Percentiles rank a stretch among this genome's conserved stretches.
Conservation (phyloP, 306 rosid genomes). For the Cicer chorassanicum region DNA sequence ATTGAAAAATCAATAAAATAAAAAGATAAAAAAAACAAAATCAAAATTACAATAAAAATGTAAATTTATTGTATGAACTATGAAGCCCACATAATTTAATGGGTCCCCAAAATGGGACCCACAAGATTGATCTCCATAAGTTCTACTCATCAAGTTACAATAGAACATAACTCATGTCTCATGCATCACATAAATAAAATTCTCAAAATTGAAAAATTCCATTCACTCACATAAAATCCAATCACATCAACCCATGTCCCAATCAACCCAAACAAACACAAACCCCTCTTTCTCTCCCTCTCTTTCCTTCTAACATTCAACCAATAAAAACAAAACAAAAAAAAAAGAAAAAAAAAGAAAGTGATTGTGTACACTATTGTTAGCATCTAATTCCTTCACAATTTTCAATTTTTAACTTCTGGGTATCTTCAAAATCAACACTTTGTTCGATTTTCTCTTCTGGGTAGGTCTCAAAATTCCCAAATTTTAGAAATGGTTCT, state of each 20-base stretch:
- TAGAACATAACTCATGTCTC: too few species aligned
- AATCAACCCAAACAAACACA: constrained; percentile 4
- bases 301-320: background rate
- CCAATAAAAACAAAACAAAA: too few species aligned
- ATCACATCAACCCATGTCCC: background rate
- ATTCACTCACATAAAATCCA: background rate
- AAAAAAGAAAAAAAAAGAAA: background rate
- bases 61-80: too few species aligned
- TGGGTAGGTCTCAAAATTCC: constrained; percentile 21
- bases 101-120: too few species aligned
- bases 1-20: too few species aligned
- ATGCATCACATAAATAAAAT: background rate
- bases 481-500: constrained; percentile 44
- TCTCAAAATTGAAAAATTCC: background rate
- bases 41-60: too few species aligned
- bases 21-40: too few species aligned
- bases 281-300: constrained; percentile 16
- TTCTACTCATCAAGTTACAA: too few species aligned
- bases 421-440: constrained; percentile 5
- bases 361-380: constrained; percentile 8
- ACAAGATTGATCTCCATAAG: too few species aligned
- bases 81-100: too few species aligned
- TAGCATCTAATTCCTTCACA: constrained; percentile 38
- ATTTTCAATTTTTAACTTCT: constrained; percentile 25
- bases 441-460: constrained; percentile 26